Percentiles rank a stretch among this genome's conserved stretches.
Conservation (phyloP, 208 protist species). For the Strigomonas galati region DNA sequence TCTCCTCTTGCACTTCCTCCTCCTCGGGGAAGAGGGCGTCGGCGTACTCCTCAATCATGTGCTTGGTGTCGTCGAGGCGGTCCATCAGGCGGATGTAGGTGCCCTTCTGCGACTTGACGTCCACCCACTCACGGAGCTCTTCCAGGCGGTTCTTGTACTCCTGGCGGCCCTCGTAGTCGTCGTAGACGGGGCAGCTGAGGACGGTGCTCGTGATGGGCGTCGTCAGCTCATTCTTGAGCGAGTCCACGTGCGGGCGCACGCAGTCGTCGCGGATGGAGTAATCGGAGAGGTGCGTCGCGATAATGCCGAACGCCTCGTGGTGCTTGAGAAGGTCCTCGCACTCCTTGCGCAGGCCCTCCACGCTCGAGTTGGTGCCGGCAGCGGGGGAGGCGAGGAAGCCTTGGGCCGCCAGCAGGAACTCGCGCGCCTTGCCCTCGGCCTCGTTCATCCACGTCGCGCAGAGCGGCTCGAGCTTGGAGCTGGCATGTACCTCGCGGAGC, state of each 20-base stretch:
- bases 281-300: slow-evolving; percentile 67
- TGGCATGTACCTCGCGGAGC: slow-evolving; percentile 32
- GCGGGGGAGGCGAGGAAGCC: slow-evolving; percentile 16
- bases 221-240: slow-evolving; percentile 56
- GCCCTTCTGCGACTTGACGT: slow-evolving; percentile 66
- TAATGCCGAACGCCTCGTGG: slow-evolving; percentile 40
- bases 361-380: slow-evolving; percentile 2
- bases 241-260: slow-evolving; percentile 49
- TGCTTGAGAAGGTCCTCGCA: slow-evolving; percentile 47
- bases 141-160: slow-evolving; percentile 67
- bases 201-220: slow-evolving; percentile 50
- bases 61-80: slow-evolving; percentile 50
- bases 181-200: slow-evolving; percentile 47
- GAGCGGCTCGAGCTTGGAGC: slow-evolving; percentile 35
- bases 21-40: slow-evolving; percentile 54
- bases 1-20: not conserved
- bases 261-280: slow-evolving; percentile 73
- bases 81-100: slow-evolving; percentile 65
- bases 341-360: slow-evolving; percentile 17
- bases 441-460: slow-evolving; percentile 37
- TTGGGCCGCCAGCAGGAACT: slow-evolving; percentile 25
- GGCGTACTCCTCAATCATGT: slow-evolving; percentile 57
- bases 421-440: slow-evolving; percentile 20
- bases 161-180: slow-evolving; percentile 36
- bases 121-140: slow-evolving; percentile 82